Evolutionary conservation across 2,329 filamentous ascomycete genomes (phyloP).

Genomic region (Ascochyta lentis): DNA sequence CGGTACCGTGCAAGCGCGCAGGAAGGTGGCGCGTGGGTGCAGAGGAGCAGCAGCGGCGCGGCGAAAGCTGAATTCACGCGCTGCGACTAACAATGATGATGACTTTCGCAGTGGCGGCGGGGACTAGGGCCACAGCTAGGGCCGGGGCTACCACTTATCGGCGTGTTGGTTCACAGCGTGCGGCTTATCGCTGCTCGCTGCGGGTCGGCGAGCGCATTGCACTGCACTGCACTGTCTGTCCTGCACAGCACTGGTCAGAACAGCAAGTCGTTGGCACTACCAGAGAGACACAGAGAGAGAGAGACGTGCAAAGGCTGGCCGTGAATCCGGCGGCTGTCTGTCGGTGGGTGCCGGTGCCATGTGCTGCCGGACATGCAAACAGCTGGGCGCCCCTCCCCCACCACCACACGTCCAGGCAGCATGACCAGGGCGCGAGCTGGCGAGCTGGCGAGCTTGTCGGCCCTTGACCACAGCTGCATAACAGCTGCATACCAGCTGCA

Average conservation of each 20-base stretch:
- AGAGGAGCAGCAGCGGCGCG: neutral
- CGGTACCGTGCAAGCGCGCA: slow-evolving; percentile 1
- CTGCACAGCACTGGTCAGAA: neutral
- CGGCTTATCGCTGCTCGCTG: slow-evolving; percentile 20
- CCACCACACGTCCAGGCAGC: slow-evolving; percentile 14
- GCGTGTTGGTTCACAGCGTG: too few relatives aligned
- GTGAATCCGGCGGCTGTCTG: neutral
- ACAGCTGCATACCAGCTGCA: neutral
- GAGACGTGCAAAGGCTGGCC: neutral
- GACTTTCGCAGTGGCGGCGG: slow-evolving; percentile 18
- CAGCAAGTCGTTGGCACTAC: neutral
- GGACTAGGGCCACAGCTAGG: neutral
- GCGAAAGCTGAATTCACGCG: slow-evolving; percentile 3
- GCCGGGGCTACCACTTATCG: neutral
- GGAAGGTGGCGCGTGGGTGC: slow-evolving; percentile 3
- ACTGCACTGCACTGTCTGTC: too few relatives aligned
- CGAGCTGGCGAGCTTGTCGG: neutral
- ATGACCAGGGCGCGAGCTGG: slow-evolving; percentile 13
- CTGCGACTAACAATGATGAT: slow-evolving; percentile 10
- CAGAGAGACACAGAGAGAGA: too few relatives aligned
- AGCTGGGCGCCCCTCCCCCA: slow-evolving; percentile 14
- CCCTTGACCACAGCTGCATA: slow-evolving; percentile 1
- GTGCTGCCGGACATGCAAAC: neutral
- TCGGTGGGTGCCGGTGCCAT: neutral
- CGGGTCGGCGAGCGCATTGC: slow-evolving; percentile 1